Evolutionary conservation across 345 rosid genomes (phyloP), one percentile per base, ranked within the genome.

Genomic region (Odontarrhena argentea): DNA sequence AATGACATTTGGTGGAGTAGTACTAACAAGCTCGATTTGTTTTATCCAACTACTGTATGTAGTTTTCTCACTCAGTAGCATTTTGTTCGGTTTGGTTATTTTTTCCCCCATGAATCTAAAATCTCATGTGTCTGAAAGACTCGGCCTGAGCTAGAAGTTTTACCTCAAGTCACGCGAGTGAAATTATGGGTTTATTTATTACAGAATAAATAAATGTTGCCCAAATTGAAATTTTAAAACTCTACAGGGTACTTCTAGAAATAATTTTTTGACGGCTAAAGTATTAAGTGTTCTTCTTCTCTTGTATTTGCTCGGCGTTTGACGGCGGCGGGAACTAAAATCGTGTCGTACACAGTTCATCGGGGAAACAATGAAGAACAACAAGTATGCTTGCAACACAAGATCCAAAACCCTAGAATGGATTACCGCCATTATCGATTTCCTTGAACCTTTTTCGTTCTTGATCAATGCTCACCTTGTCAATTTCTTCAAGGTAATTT

Each of bases 401-500:
- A 91, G 86, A 2, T 65, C 74, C 15, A 80, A 82, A 63, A 92
- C 96, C 65, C 79, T 79, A 49, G 83, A 85, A 65, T 89, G 96
- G 96, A 85, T 92, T 37, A 68, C 70, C 35, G 87, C 90, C 47
- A 87, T 92, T 36, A 60, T 80, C 41, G 77, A 70, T 45, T 92
- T 89, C 80, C 47, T 89, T 4, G 47, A 64, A 57, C 96, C 93
- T 11, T 89, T 55, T 65, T 11, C 73, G 56, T 83, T 78, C 74
- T 60, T 89, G 28, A 78, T 76, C 30, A 81, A 80, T 51, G 89
- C 96, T 50, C 93, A 79, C 50, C 84, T 87, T 37, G 93, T 87
- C 82, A 89, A 87, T 84, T 92, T 92, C 88, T 87, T 87, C 73
- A 80, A 70, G 74, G 88, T 84, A 54, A 46, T 46, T n/a, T 26